Conservation (phyloP, 345 rosid species). For the Boechera divaricarpa region DNA sequence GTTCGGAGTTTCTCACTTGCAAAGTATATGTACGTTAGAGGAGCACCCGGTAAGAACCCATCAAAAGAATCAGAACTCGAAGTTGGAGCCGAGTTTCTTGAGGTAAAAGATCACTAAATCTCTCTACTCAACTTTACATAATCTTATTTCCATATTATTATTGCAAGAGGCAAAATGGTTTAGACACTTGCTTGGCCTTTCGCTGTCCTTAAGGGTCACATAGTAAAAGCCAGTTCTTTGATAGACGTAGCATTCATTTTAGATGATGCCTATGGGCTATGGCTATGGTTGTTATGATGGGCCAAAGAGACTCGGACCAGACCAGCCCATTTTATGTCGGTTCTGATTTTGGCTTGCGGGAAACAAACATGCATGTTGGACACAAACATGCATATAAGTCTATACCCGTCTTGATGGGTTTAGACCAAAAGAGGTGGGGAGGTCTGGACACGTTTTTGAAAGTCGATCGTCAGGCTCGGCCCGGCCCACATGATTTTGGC, state of each 20-base stretch:
- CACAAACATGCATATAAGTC: constrained; percentile 1
- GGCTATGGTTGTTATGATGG: constrained; percentile 25
- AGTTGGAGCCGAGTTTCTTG: constrained; percentile 79
- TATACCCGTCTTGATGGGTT: background rate
- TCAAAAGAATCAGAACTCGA: constrained; percentile 61
- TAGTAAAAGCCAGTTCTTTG: constrained; percentile 23
- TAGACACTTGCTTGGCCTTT: constrained; percentile 24
- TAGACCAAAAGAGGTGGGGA: background rate
- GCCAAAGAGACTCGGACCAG: constrained; percentile 3
- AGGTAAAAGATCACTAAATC: constrained; percentile 51
- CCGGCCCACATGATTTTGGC: background rate
- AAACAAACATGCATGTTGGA: constrained; percentile 10
- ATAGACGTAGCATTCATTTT: constrained; percentile 21
- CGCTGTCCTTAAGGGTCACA: constrained; percentile 23
- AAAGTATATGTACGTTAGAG: constrained; percentile 55
- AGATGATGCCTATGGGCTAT: background rate
- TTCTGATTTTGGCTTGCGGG: background rate
- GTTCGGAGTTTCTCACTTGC: constrained; percentile 81
- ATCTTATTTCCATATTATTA: background rate
- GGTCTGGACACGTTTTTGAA: background rate
- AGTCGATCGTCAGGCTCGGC: too few relatives aligned
- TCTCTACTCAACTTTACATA: constrained; percentile 1
- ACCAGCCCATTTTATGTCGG: background rate
- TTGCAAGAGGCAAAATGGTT: constrained; percentile 33
- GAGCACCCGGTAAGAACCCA: constrained; percentile 49